Conservation (phyloP, 2,329 filamentous ascomycete genomes). For the Trichoderma sp. region DNA sequence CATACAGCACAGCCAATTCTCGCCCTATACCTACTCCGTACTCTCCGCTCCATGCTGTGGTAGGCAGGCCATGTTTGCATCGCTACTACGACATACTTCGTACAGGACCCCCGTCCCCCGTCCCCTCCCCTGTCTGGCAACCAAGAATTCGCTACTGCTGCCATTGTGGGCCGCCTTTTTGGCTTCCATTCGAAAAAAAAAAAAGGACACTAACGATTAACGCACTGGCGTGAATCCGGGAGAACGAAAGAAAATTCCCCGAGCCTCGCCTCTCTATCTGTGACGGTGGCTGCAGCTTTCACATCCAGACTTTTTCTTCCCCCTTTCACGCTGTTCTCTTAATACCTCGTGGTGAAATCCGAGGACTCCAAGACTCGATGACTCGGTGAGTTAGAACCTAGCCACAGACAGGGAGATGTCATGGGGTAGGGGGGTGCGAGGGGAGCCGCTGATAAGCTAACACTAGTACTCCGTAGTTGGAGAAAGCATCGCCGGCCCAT, state of each 20-base stretch:
- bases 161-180: constrained; percentile 1
- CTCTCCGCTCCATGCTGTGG: neutral
- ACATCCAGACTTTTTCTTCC: neutral
- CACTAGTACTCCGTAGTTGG: constrained; percentile 19
- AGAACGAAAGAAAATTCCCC: constrained; percentile 11
- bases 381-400: constrained; percentile 1
- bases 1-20: neutral
- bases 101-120: neutral
- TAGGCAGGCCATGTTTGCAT: constrained; percentile 12
- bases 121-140: neutral
- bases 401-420: constrained; percentile 1
- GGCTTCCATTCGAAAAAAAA: neutral
- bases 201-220: neutral
- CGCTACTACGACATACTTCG: neutral
- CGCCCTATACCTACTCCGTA: neutral
- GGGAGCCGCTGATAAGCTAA: constrained; percentile 18
- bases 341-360: neutral
- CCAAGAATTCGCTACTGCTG: neutral
- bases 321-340: neutral
- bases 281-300: constrained; percentile 1
- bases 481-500: constrained; percentile 10
- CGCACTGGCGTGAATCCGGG: constrained; percentile 6
- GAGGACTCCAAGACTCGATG: neutral
- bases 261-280: constrained; percentile 6
- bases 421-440: constrained; percentile 1